Base-by-base conservation (phyloP, 257 asterid genomes). In the Apocynum venetum region DNA sequence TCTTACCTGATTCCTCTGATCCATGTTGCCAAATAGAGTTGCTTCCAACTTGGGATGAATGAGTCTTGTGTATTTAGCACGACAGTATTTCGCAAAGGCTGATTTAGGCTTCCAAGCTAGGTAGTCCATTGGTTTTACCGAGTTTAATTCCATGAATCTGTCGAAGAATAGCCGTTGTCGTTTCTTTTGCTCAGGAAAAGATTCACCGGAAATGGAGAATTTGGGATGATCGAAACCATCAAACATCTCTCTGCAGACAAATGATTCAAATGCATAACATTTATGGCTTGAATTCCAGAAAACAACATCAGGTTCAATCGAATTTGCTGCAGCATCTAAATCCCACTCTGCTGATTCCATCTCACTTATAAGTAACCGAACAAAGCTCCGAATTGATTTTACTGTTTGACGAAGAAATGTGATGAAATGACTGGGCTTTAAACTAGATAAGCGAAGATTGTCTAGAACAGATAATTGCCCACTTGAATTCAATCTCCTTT, bases 261-360 rank as follows among this genome's bases (percentile, higher is more conserved):
- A 93, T 2, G 98, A 91, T 48, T 93, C 98, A 52, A 93, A 89
- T 0, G 94, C 96, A 52, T 79, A 93, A 65, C 92, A 86, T 48
- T 75, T 80, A 68, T 95, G 89, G 76, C 72, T 89, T 25, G 79
- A 51, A 71, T 86, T 82, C 89, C 86, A 85, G 77, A 84, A 91
- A n/a, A 86, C 63, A 56, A 86, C 82, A 2, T 86, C 90, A 0
- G 96, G 92, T 35, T 84, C 84, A 17, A 95, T 86, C 3, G 91
- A 83, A n/a, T 78, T 74, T 25, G 91, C 99, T 1, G 92, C 97
- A 44, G 84, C 83, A 48, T 84, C 90, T 85, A 95, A 73, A 82
- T 91, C 97, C 98, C 97, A 95, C 44, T 80, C 90, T 0, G 94
- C 88, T 64, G 84, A 84, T 57, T 88, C 91, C 96, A 95, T 88